Conservation (phyloP, 352 stramenopile genomes). For the Pythium phragmiticola region DNA sequence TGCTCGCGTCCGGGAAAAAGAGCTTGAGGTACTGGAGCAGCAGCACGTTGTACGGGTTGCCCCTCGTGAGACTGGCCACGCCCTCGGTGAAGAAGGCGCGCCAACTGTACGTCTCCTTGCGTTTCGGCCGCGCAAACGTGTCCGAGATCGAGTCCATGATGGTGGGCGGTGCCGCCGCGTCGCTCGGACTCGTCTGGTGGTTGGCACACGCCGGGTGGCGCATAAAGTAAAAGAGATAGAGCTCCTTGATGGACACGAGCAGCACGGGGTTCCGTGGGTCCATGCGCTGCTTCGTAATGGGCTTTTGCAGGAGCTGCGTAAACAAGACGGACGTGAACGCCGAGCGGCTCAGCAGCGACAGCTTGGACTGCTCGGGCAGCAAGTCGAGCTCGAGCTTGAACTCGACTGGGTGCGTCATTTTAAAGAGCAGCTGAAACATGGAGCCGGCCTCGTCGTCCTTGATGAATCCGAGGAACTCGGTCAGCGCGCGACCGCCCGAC, state of each 20-base stretch:
- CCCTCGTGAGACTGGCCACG: conserved; percentile 54
- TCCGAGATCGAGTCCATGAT: conserved; percentile 53
- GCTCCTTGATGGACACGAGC: conserved; percentile 81
- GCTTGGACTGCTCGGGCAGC: conserved; percentile 80
- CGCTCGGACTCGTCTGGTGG: conserved; percentile 48
- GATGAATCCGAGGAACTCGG: conserved; percentile 56
- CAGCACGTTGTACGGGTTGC: conserved; percentile 85
- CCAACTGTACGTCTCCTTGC: conserved; percentile 63
- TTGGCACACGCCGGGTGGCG: conserved; percentile 70
- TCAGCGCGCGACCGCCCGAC: conserved; percentile 46
- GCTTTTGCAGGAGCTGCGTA: conserved; percentile 82
- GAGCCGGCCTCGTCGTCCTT: conserved; percentile 68
- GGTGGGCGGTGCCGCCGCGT: conserved; percentile 26
- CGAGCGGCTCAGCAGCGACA: conserved; percentile 67
- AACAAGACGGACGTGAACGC: conserved; percentile 69
- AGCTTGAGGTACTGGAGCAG: conserved; percentile 76
- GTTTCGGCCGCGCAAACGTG: conserved; percentile 45
- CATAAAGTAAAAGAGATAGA: conserved; percentile 86
- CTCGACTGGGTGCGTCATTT: conserved; percentile 69
- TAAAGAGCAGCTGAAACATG: conserved; percentile 81
- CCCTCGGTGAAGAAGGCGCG: conserved; percentile 69
- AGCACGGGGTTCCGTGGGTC: conserved; percentile 75
- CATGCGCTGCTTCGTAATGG: conserved; percentile 71
- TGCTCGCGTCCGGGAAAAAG: conserved; percentile 71
- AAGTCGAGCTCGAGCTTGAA: conserved; percentile 81